Base-by-base conservation (phyloP, 1,284 basidiomycete genomes). In the Trichosporon sp. region DNA sequence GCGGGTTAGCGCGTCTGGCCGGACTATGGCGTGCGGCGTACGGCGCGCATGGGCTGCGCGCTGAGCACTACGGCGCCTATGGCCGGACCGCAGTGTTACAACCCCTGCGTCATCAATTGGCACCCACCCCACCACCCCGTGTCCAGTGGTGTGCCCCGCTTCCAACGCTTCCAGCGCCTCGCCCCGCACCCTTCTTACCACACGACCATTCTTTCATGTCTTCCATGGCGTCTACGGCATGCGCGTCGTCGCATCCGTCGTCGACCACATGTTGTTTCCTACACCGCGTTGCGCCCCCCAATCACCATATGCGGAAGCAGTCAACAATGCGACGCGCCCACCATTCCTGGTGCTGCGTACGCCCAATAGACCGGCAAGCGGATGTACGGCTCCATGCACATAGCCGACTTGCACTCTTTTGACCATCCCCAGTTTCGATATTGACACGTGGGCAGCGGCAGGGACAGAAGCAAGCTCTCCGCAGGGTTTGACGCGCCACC, bases 71-170 rank as follows among this genome's bases (percentile, higher is more conserved):
- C 3, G 46, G 46, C 46, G n/a, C 46, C 51, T 21, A 21, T 26
- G 51, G 21, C 51, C 19, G 51, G 51, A 54, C 51, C n/a, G 51
- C 51, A 46, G 51, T 54, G 51, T 54, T 54, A 54, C 51, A 54
- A 21, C 51, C 51, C 51, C 51, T 54, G 51, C 51, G 51, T 54
- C 51, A 54, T 54, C 51, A 54, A 26, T 54, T 54, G 21, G 51
- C 51, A 54, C 51, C 51, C 21, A 19, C 51, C 19, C 16, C 10
- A 10, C 21, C 21, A 10, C 51, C 51, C 51, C 16, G 16, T 6
- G 16, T n/a, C 16, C 11, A 46, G 38, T 40, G 8, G 38, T 40
- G 38, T 40, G 38, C 38, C 38, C 38, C 38, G 38, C 38, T 40
- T n/a, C 43, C 10, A 46, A 2, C 16, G 43, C 43, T n/a, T 46